These are phyloP conservation scores for Glaciozyma martinii DNA, from an alignment of 768 basidiomycete genomes.

Conservation along the genomic window DNA sequence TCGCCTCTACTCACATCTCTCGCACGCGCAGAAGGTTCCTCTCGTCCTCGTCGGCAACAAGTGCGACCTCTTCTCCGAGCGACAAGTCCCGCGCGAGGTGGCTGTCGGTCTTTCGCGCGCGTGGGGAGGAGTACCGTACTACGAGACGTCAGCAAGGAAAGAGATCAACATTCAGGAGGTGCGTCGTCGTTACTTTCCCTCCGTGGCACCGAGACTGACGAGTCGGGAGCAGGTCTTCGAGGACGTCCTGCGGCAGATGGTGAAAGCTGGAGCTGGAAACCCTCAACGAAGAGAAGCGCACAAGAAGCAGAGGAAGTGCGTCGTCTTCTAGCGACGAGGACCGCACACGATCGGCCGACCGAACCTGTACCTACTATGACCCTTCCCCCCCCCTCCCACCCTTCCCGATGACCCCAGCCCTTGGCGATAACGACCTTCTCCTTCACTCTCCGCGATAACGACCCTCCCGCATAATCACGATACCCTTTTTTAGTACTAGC, in stretches of 20 bases:
- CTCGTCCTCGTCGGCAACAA: slow-evolving; percentile 36
- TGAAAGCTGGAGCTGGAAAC: slow-evolving; percentile 10
- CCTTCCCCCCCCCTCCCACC: too few relatives aligned
- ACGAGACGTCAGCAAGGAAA: slow-evolving; percentile 32
- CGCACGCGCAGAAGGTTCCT: slow-evolving; percentile 14
- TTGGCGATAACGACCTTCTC: too few relatives aligned
- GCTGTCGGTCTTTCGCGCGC: slow-evolving; percentile 25
- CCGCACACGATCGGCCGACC: too few relatives aligned
- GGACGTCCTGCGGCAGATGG: slow-evolving; percentile 34
- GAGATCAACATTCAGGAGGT: slow-evolving; percentile 32
- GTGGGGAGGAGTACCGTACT: slow-evolving; percentile 35
- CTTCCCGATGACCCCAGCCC: too few relatives aligned
- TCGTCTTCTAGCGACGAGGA: neutral
- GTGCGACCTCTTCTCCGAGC: slow-evolving; percentile 32
- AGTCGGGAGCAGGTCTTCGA: slow-evolving; percentile 27
- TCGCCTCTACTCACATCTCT: neutral
- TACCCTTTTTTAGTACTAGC: too few relatives aligned
- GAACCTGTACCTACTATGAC: too few relatives aligned
- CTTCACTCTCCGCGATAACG: too few relatives aligned
- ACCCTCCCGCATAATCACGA: too few relatives aligned
- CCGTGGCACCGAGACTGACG: neutral
- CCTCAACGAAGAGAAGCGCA: neutral
- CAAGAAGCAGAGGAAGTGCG: slow-evolving; percentile 1
- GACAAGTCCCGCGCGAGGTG: slow-evolving; percentile 31
- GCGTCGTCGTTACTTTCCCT: too few relatives aligned